Percentiles rank a stretch among this genome's conserved stretches.
Conservation (phyloP, 331 rosid genomes). For the Telfairia occidentalis region DNA sequence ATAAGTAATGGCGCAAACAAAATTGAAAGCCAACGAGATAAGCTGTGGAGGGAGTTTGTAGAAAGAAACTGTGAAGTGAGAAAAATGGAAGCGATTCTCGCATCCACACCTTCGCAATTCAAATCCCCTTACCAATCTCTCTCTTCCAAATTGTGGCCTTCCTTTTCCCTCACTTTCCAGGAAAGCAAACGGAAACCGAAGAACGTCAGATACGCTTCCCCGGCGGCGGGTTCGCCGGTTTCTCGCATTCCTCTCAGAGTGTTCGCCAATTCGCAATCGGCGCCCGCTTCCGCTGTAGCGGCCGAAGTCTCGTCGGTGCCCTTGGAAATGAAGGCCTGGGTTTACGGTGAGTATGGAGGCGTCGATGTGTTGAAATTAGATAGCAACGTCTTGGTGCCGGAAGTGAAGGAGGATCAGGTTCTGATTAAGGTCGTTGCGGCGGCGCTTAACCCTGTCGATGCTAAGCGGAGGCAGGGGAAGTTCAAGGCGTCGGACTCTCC, state of each 20-base stretch:
- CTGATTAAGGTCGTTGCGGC: conserved; percentile 65
- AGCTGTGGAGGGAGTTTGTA: conserved; percentile 6
- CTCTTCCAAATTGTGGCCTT: conserved; percentile 15
- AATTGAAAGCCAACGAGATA: conserved; percentile 26
- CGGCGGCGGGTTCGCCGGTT: background rate
- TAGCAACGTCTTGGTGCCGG: conserved; percentile 47
- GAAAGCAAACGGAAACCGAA: conserved; percentile 16
- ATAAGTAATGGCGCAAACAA: background rate
- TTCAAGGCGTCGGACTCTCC: conserved; percentile 85
- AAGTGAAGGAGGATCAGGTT: conserved; percentile 70
- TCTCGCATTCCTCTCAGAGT: conserved; percentile 20
- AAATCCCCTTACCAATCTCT: conserved; percentile 11
- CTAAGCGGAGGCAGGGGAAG: conserved; percentile 76
- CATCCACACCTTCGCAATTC: conserved; percentile 44
- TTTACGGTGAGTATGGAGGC: conserved; percentile 71
- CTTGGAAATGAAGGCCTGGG: conserved; percentile 86
- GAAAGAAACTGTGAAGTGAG: conserved; percentile 16
- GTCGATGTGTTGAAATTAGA: conserved; percentile 71
- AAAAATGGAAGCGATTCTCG: conserved; percentile 30
- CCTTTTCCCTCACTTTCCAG: conserved; percentile 33
- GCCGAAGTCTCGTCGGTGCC: conserved; percentile 34
- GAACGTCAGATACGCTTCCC: background rate
- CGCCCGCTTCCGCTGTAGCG: conserved; percentile 44
- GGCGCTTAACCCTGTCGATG: conserved; percentile 89
- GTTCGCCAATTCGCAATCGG: conserved; percentile 43